Percentiles rank a stretch among this genome's conserved stretches.
These are phyloP conservation scores for Phytophthora tentaculata DNA, from an alignment of 352 stramenopile species.

Conservation along the genomic window DNA sequence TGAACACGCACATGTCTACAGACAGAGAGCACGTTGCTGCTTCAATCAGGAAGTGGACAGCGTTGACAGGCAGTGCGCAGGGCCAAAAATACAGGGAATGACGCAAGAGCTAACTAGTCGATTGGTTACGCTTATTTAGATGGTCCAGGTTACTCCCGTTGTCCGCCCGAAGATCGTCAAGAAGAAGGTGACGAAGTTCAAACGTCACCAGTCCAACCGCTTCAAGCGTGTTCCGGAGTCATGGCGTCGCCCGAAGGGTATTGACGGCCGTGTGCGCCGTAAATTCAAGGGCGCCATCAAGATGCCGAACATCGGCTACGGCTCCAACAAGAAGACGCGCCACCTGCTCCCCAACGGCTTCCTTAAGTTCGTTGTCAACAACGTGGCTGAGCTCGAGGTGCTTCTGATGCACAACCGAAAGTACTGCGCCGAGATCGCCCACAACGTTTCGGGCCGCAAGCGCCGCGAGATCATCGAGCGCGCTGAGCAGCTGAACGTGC, in stretches of 20 bases:
- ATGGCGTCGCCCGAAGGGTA: slow-evolving; percentile 99
- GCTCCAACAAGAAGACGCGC: slow-evolving; percentile 98
- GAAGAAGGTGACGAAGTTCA: slow-evolving; percentile 99
- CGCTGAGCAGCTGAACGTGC: slow-evolving; percentile 98
- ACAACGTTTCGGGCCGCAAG: slow-evolving; percentile 97
- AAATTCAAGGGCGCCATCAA: slow-evolving; percentile 99
- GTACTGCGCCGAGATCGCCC: slow-evolving; percentile 98
- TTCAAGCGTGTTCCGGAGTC: slow-evolving; percentile 97
- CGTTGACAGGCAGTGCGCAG: slow-evolving; percentile 7
- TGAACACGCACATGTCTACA: background rate
- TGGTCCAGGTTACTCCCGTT: slow-evolving; percentile 92
- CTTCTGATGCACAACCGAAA: slow-evolving; percentile 95
- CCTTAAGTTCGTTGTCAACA: slow-evolving; percentile 99
- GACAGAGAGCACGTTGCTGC: background rate
- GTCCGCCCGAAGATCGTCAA: slow-evolving; percentile 96
- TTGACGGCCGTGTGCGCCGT: slow-evolving; percentile 98
- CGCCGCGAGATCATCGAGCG: slow-evolving; percentile 98
- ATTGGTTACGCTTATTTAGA: slow-evolving; percentile 53
- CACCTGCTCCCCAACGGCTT: slow-evolving; percentile 99
- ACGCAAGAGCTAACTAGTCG: slow-evolving; percentile 20
- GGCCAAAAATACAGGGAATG: slow-evolving; percentile 14
- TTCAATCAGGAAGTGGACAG: slow-evolving; percentile 1
- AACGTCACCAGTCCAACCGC: slow-evolving; percentile 98
- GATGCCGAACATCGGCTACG: slow-evolving; percentile 99
- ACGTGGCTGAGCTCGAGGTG: slow-evolving; percentile 98